Base-by-base conservation (phyloP, 2,329 filamentous ascomycete species). In the Penicillium verrucosum region DNA sequence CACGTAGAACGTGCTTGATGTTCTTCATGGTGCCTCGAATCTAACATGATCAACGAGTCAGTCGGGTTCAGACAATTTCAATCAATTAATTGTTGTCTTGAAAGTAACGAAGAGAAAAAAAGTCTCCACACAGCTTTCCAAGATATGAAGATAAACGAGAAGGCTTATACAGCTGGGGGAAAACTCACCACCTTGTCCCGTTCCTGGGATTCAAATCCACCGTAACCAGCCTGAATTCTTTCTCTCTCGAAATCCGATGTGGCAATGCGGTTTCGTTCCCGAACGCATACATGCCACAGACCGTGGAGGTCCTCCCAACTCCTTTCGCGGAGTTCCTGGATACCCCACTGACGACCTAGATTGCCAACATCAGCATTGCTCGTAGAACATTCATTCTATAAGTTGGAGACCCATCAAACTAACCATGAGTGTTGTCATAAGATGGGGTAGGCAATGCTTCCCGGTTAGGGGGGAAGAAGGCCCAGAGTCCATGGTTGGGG, bases 241-340 rank as follows among this genome's bases (percentile, higher is more conserved):
- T 78, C 70, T 66, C 90, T 82, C 78, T 96, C 91, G 56, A 81
- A 75, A 51, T 81, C 81, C 64, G 88, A 86, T 30, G 95, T 97
- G n/a, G 85, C 82, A 65, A 97, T 85, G 65, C 90, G 85, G 77
- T 99, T 99, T 68, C 89, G 82, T 78, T 99, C 94, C 78, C 90
- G 92, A 58, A 89, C 83, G 73, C 94, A 97, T 54, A 92, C 84
- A 91, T 92, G 99, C 92, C 93, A 99, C 69, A 99, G 81, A 60
- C 82, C 80, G 75, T 97, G 92, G 67, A 99, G 78, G 73, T 97
- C 92, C 60, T 96, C 90, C 90, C 92, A 99, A 61, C 88, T 91
- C 78, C 97, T 97, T 61, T 84, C 81, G 61, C 92, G 84, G 68
- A 99, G 80, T 78, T 99, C 94, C 76, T 90, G 85, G 8, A 89